Evolutionary conservation across 208 protist species (phyloP).

Genomic region (Leishmania mexicana): DNA sequence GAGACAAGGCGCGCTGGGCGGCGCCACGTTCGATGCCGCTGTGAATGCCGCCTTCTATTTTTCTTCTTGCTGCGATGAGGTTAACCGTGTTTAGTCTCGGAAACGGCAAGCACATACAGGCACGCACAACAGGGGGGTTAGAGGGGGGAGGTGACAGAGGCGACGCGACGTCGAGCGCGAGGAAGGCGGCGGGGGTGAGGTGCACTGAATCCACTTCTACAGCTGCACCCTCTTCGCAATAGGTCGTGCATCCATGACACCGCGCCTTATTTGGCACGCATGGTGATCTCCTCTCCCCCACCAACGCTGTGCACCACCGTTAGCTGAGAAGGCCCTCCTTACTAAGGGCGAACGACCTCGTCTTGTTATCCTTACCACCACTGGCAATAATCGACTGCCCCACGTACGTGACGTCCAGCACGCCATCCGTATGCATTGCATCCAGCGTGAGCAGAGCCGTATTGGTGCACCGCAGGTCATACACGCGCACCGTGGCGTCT

Average conservation of each 20-base stretch:
- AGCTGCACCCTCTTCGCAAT: neutral
- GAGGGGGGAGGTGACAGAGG: neutral
- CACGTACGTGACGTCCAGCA: slow-evolving; percentile 79
- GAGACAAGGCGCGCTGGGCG: neutral
- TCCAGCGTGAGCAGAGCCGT: slow-evolving; percentile 71
- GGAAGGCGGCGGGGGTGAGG: neutral
- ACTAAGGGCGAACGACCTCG: slow-evolving; percentile 56
- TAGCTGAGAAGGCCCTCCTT: slow-evolving; percentile 30
- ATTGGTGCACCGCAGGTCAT: slow-evolving; percentile 69
- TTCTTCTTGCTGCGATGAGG: neutral
- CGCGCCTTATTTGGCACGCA: neutral
- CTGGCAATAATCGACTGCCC: slow-evolving; percentile 62
- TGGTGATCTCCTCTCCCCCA: too few relatives aligned
- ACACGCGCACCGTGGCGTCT: slow-evolving; percentile 75
- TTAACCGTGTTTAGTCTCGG: neutral
- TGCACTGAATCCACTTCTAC: neutral
- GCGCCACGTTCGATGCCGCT: neutral
- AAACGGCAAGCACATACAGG: neutral
- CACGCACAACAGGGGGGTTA: neutral
- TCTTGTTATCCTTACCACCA: slow-evolving; percentile 87
- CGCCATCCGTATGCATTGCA: slow-evolving; percentile 78
- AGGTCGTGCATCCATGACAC: neutral
- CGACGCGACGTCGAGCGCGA: neutral
- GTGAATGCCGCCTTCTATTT: neutral
- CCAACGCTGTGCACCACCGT: too few relatives aligned